Percentiles rank a stretch among this genome's conserved stretches.
phyloP scores from a whole-genome alignment of 495 filamentous ascomycete genomes.

The Pyronema domesticum region DNA sequence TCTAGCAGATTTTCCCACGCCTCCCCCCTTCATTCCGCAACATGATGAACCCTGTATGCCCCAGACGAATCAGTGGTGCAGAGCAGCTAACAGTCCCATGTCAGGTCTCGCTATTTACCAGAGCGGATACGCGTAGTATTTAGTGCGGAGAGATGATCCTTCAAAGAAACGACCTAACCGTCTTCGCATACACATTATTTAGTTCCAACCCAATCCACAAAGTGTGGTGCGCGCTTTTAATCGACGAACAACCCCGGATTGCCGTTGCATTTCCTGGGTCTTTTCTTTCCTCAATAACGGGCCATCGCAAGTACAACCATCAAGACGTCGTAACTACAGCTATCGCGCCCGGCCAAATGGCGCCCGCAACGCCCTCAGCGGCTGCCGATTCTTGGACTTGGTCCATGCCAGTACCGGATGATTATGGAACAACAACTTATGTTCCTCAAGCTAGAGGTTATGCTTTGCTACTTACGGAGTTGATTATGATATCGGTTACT shows the following conservation, averaged over 20 bases:
- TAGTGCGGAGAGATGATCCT: not conserved
- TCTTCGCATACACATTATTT: not conserved
- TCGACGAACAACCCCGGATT: constrained; percentile 1
- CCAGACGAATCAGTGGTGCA: no score
- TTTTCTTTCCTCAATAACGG: not conserved
- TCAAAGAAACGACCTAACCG: not conserved
- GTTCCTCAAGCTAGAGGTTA: not conserved
- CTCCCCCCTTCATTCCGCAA: no score
- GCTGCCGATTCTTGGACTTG: not conserved
- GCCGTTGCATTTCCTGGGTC: not conserved
- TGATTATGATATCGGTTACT: constrained; percentile 2
- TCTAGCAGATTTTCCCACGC: no score
- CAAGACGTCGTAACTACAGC: not conserved
- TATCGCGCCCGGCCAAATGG: not conserved
- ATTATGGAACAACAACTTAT: not conserved
- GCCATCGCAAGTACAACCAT: not conserved
- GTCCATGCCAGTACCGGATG: not conserved
- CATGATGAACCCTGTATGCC: no score
- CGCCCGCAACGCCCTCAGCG: not conserved
- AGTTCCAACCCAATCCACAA: not conserved
- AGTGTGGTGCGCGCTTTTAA: not conserved
- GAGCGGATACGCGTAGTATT: not conserved
- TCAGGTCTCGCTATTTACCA: not conserved
- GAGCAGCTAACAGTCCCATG: not conserved
- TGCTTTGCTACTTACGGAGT: constrained; percentile 2